These are phyloP conservation scores for Isatis tinctoria DNA, from an alignment of 345 rosid genomes.

Conservation along the genomic window DNA sequence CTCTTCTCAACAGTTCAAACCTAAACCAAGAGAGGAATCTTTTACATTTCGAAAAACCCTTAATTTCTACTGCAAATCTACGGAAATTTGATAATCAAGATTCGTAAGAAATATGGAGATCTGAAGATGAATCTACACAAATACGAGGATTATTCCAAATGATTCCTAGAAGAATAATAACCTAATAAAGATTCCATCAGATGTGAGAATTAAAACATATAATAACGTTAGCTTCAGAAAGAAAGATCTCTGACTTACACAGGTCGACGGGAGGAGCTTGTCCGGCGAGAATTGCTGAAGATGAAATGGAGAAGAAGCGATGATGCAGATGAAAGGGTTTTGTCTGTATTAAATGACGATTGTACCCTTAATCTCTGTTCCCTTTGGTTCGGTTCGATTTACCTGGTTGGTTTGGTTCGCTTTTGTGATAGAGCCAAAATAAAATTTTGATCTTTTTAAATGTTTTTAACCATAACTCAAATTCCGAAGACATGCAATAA, in stretches of 20 bases:
- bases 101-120: background rate
- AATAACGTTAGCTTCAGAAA: background rate
- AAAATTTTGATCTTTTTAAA: too few relatives aligned
- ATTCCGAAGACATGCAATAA: too few relatives aligned
- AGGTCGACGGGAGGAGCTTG: background rate
- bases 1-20: background rate
- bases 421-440: too few relatives aligned
- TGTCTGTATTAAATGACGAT: background rate
- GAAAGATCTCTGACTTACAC: constrained; percentile 8
- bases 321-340: too few relatives aligned
- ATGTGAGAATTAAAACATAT: background rate
- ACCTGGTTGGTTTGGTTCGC: background rate
- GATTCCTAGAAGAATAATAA: background rate
- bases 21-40: background rate
- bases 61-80: background rate
- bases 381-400: background rate
- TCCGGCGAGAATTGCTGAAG: constrained; percentile 10
- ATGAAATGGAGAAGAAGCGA: background rate
- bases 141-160: background rate
- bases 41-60: background rate
- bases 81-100: background rate
- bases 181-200: background rate
- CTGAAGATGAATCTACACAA: background rate
- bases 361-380: background rate
- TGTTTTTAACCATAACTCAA: too few relatives aligned